These are phyloP conservation scores for Scleroderma bovista DNA, from an alignment of 768 basidiomycete genomes.

Conservation along the genomic window DNA sequence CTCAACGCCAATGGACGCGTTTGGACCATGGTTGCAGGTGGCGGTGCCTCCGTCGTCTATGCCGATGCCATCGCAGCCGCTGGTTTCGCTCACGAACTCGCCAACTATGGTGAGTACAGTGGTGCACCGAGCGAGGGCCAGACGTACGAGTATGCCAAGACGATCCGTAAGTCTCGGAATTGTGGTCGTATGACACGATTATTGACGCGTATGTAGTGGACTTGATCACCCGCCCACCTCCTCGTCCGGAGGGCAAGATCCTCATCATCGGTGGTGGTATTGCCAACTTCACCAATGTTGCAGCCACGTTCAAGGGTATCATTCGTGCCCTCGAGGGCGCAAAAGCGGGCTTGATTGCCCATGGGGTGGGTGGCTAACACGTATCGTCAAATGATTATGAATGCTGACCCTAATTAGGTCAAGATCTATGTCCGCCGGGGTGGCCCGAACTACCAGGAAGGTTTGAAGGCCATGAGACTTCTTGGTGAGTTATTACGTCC, in stretches of 20 bases:
- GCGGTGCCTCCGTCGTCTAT: constrained; percentile 73
- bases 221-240: constrained; percentile 86
- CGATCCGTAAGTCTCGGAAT: constrained; percentile 61
- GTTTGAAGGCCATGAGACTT: constrained; percentile 96
- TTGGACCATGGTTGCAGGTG: constrained; percentile 99
- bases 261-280: constrained; percentile 99
- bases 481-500: constrained; percentile 43
- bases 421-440: constrained; percentile 97
- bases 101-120: constrained; percentile 99
- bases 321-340: constrained; percentile 94
- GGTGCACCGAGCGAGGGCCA: constrained; percentile 98
- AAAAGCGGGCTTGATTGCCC: constrained; percentile 73
- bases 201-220: constrained; percentile 49
- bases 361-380: constrained; percentile 13
- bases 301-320: constrained; percentile 99
- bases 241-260: constrained; percentile 86
- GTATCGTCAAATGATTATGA: not conserved
- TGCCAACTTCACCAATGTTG: constrained; percentile 99
- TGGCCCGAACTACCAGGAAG: constrained; percentile 99
- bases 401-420: constrained; percentile 40
- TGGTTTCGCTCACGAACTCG: constrained; percentile 94
- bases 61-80: constrained; percentile 82
- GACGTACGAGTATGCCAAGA: constrained; percentile 99
- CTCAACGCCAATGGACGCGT: constrained; percentile 91
- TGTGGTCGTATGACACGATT: not conserved